Evolutionary conservation across 768 basidiomycete species (phyloP).

Genomic region (Jaapia argillacea): DNA sequence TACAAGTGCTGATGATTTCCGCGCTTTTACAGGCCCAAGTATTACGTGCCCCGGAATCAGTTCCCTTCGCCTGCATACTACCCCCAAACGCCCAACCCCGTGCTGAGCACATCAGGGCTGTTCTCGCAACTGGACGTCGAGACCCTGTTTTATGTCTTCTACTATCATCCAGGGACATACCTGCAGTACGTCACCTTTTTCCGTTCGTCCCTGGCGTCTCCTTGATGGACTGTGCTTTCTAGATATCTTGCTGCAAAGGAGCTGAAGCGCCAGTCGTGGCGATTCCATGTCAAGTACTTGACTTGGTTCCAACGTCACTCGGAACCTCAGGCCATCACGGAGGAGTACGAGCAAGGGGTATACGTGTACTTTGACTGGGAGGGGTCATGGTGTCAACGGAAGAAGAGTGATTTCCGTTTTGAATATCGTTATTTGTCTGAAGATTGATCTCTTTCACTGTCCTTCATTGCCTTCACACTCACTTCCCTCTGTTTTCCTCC

Average conservation of each 20-base stretch:
- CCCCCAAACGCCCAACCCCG: slow-evolving; percentile 77
- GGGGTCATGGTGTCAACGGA: slow-evolving; percentile 95
- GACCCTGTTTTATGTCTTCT: slow-evolving; percentile 97
- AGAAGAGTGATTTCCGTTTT: slow-evolving; percentile 97
- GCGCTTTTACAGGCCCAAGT: slow-evolving; percentile 63
- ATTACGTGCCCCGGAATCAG: slow-evolving; percentile 91
- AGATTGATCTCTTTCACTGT: slow-evolving; percentile 57
- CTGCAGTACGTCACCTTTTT: slow-evolving; percentile 62
- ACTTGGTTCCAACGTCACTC: slow-evolving; percentile 99
- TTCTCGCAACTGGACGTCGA: slow-evolving; percentile 93
- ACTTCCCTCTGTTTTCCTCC: too few relatives aligned
- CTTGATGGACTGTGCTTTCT: slow-evolving; percentile 3
- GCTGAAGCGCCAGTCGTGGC: slow-evolving; percentile 95
- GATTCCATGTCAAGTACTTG: slow-evolving; percentile 97
- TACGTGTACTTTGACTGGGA: slow-evolving; percentile 99
- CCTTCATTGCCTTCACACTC: slow-evolving; percentile 1
- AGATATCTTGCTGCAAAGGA: slow-evolving; percentile 96
- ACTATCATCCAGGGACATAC: slow-evolving; percentile 95
- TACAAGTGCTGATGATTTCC: slow-evolving; percentile 4
- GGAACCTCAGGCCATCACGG: slow-evolving; percentile 96
- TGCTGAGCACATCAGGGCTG: slow-evolving; percentile 73
- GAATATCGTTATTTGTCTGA: slow-evolving; percentile 94
- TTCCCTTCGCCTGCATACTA: slow-evolving; percentile 90
- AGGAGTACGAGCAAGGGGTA: slow-evolving; percentile 98
- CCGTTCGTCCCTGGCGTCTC: not conserved